Base-by-base conservation (phyloP, 2,329 filamentous ascomycete genomes). In the Sarocladium strictum region DNA sequence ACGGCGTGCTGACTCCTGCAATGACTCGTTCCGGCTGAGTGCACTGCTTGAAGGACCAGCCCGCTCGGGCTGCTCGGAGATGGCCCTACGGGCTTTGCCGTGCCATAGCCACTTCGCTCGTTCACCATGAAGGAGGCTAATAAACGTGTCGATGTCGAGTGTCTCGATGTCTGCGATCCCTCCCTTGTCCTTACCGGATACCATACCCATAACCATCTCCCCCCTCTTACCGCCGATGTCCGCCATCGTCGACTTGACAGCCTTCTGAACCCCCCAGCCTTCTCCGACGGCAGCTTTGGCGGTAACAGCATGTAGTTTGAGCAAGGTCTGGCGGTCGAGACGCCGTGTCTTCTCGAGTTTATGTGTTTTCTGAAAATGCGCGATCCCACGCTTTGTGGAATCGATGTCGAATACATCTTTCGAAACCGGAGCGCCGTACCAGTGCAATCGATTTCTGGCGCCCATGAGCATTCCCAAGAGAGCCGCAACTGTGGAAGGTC, bases 141-240 rank as follows among this genome's bases (percentile, higher is more conserved):
- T 80, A 60, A 97, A 96, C 45, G 79, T 84, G 61, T 96, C 91
- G 54, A 97, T 84, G 64, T 97, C 91, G 10, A 90, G 77, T 1
- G 92, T 97, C 71, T 99, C 94, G 33, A 97, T 86, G 62, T 97
- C 93, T 3, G 89, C 88, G 60, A 97, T 92, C 3, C 90, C 90
- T 55, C 86, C 90, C 69, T 95, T 95, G 62, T 96, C 91, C 49
- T 87, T 85, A 24, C 88, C 85, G 37, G 86, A 88, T 5, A 96
- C 91, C 77, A 96, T 95, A n/a, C 90, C 92, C 76, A 96, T 90
- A 47, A 97, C 87, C 72, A 97, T 89, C 68, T 97, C 93, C 49
- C 92, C 92, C 53, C 93, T 87, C 67, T 97, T 96, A 14, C 94
- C 93, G 61, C 90, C 90, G 37, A 99, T 83, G 69, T 97, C 94